Evolutionary conservation across 148 eudicot genomes (phyloP), one percentile per base, ranked within the genome.

Genomic region (Camellia japonica): DNA sequence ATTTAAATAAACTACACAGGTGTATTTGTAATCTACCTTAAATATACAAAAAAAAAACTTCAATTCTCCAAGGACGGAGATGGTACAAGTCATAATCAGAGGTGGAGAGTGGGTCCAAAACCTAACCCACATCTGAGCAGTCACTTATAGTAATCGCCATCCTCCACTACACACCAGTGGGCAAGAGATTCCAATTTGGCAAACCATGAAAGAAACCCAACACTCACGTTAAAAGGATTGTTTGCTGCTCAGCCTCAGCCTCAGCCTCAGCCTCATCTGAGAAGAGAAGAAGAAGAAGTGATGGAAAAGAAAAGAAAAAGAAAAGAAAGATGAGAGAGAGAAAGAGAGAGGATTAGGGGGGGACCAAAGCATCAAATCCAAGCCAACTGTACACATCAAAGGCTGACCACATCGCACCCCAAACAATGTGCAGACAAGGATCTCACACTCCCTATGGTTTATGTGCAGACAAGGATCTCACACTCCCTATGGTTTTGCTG

Each of bases 311-410:
- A 49, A 49, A 49, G 7, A 49, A 49, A 49, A 49, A 49, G 7
- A 49, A 49, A 49, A 49, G 38, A 30, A 30, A 30, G 38, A 30
- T 30, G 38, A 41, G 49, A 68, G 16, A 41, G 8, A 47, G 58
- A 49, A 38, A 71, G 12, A 46, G 11, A 49, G 77, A 75, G 23
- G 20, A 54, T 15, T 67, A 2, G 11, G 38, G 44, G 63, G 80
- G 80, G 84, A 78, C 84, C 80, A 82, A 77, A 82, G 46, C 77
- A 56, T 77, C 73, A 71, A 71, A 81, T 69, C 60, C 46, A 82
- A 82, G 70, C 63, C 51, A 52, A 41, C 54, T 55, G 66, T 51
- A 78, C 51, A 76, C 71, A 47, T 72, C 77, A 63, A 80, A 73
- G 71, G 51, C 77, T 80, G 82, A 62, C 77, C 82, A 80, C 70